These are phyloP conservation scores for Phaeosphaeriaceae sp. DNA, from an alignment of 2,329 filamentous ascomycete species.

Conservation along the genomic window DNA sequence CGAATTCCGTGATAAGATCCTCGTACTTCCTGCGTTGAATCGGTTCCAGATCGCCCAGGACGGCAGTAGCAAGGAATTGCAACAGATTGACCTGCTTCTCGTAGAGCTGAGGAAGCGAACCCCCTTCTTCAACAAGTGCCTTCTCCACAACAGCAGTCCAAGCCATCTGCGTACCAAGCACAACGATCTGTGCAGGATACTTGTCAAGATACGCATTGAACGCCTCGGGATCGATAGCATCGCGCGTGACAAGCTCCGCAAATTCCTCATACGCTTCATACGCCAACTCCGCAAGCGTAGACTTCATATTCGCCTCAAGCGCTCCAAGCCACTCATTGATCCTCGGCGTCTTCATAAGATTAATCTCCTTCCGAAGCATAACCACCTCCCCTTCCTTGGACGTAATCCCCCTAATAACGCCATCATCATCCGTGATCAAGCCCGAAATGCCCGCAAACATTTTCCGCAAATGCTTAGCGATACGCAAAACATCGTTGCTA, in stretches of 20 bases:
- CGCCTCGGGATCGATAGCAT: slow-evolving; percentile 70
- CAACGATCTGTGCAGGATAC: slow-evolving; percentile 93
- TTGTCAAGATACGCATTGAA: slow-evolving; percentile 81
- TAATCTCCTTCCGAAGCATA: slow-evolving; percentile 86
- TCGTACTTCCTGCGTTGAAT: slow-evolving; percentile 96
- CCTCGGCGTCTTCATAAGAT: slow-evolving; percentile 87
- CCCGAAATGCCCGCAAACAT: slow-evolving; percentile 98
- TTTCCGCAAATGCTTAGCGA: slow-evolving; percentile 99
- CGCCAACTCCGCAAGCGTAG: slow-evolving; percentile 87
- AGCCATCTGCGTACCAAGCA: slow-evolving; percentile 89
- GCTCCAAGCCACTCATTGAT: slow-evolving; percentile 99
- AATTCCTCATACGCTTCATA: slow-evolving; percentile 86
- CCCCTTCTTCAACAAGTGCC: slow-evolving; percentile 74
- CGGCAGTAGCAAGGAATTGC: slow-evolving; percentile 82
- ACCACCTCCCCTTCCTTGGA: slow-evolving; percentile 96
- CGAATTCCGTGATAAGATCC: slow-evolving; percentile 97
- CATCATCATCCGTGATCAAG: slow-evolving; percentile 87
- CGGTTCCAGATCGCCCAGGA: slow-evolving; percentile 85
- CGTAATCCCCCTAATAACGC: slow-evolving; percentile 86
- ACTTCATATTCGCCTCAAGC: slow-evolving; percentile 91
- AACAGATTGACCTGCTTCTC: slow-evolving; percentile 86
- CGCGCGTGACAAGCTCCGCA: slow-evolving; percentile 74
- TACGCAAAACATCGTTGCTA: slow-evolving; percentile 93
- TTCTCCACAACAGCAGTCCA: slow-evolving; percentile 90
- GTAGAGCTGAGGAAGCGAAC: slow-evolving; percentile 72